A percentile compares a stretch with the other conserved stretches of the same genome.
These are phyloP conservation scores for Pleurotus ostreatus DNA, from an alignment of 768 basidiomycete species.

Conservation along the genomic window DNA sequence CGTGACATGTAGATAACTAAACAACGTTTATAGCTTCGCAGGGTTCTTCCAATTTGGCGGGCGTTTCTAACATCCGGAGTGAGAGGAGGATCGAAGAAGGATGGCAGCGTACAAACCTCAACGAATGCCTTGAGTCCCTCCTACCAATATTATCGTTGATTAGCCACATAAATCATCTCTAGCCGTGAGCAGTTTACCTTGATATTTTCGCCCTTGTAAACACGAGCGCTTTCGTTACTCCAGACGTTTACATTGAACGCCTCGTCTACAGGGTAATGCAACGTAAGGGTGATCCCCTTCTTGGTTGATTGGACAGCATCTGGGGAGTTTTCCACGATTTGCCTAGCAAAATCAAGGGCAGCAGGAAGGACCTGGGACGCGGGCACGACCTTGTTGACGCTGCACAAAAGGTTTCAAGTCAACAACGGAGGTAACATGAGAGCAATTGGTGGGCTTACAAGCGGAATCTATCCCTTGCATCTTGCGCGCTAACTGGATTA, in stretches of 20 bases:
- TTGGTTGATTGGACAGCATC: slow-evolving; percentile 80
- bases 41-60: slow-evolving; percentile 55
- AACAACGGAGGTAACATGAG: not conserved
- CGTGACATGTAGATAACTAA: too few relatives aligned
- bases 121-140: slow-evolving; percentile 70
- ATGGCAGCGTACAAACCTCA: slow-evolving; percentile 40
- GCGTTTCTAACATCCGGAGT: slow-evolving; percentile 25
- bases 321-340: slow-evolving; percentile 65
- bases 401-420: slow-evolving; percentile 20
- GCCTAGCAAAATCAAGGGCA: slow-evolving; percentile 58
- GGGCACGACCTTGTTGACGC: slow-evolving; percentile 71
- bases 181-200: slow-evolving; percentile 36
- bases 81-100: slow-evolving; percentile 2
- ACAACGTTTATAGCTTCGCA: slow-evolving; percentile 40
- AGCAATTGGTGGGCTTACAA: slow-evolving; percentile 41
- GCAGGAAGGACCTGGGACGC: slow-evolving; percentile 48
- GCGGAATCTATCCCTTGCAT: slow-evolving; percentile 67
- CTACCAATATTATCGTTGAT: slow-evolving; percentile 24
- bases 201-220: slow-evolving; percentile 65
- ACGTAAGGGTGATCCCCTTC: slow-evolving; percentile 54
- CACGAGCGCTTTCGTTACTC: slow-evolving; percentile 44
- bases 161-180: not conserved
- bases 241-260: slow-evolving; percentile 41
- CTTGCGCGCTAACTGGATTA: slow-evolving; percentile 57
- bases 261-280: slow-evolving; percentile 48